Evolutionary conservation across 2,329 filamentous ascomycete species (phyloP).

Genomic region (Aspergillus ibericus): DNA sequence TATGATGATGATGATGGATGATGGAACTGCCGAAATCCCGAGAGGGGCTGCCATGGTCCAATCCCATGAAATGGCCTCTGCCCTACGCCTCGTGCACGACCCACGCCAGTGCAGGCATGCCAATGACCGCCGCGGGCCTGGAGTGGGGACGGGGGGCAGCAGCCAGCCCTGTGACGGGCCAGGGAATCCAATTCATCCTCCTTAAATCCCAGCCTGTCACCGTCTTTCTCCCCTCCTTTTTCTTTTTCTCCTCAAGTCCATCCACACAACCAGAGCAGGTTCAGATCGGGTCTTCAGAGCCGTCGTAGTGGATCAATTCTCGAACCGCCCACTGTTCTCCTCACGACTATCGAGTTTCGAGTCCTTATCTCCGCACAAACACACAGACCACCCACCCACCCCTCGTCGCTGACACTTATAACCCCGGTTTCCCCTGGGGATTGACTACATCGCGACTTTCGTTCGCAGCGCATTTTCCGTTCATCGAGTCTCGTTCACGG

Average conservation of each 20-base stretch:
- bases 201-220: conserved; percentile 8
- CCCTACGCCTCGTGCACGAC: conserved; percentile 13
- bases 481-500: not conserved
- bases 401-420: not conserved
- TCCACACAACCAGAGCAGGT: not conserved
- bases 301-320: not conserved
- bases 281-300: not conserved
- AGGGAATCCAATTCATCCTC: not conserved
- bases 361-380: not conserved
- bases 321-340: not conserved
- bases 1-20: not conserved
- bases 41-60: not conserved
- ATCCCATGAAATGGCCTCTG: not conserved
- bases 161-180: conserved; percentile 17
- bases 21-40: not conserved
- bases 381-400: not conserved
- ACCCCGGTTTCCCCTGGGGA: not conserved
- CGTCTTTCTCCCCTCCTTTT: conserved; percentile 4
- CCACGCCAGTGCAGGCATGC: not conserved
- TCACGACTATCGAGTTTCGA: not conserved
- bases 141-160: conserved; percentile 7
- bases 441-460: not conserved
- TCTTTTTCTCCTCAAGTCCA: not conserved
- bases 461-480: not conserved
- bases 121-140: not conserved